Conservation (phyloP, 257 asterid species). For the Penstemon barbatus region DNA sequence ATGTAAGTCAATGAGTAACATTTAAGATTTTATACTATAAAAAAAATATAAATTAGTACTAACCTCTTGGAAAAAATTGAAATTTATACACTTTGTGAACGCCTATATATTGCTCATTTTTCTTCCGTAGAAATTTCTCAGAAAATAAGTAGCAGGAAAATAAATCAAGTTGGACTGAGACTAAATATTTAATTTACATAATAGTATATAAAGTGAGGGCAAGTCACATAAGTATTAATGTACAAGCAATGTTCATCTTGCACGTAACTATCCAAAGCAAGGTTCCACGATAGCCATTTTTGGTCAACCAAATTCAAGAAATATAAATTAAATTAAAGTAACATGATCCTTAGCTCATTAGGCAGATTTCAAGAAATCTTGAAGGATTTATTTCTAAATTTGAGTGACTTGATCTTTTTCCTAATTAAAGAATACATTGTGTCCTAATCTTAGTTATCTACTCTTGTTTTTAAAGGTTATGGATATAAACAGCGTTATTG, state of each 20-base stretch:
- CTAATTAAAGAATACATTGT: too few relatives aligned
- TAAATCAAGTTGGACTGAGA: conserved; percentile 1
- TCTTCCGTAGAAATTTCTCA: conserved; percentile 25
- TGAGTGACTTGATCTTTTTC: too few relatives aligned
- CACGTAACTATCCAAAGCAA: conserved; percentile 26
- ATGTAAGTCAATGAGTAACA: conserved; percentile 25
- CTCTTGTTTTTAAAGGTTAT: too few relatives aligned
- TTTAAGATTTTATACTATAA: background rate
- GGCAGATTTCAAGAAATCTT: conserved; percentile 10
- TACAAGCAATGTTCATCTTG: conserved; percentile 23
- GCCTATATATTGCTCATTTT: background rate
- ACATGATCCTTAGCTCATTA: background rate
- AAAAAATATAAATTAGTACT: background rate
- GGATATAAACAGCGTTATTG: too few relatives aligned
- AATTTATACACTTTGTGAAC: background rate
- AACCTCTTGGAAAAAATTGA: background rate
- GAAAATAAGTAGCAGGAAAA: conserved; percentile 16
- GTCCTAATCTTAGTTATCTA: too few relatives aligned
- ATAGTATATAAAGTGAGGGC: background rate
- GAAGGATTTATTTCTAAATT: background rate
- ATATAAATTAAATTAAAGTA: too few relatives aligned
- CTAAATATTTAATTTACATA: background rate
- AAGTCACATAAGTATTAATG: conserved; percentile 14
- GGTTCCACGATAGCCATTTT: conserved; percentile 33
- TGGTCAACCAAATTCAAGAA: conserved; percentile 36